phyloP scores from a whole-genome alignment of 1,139 yeast species.

The Pichia sp. region DNA sequence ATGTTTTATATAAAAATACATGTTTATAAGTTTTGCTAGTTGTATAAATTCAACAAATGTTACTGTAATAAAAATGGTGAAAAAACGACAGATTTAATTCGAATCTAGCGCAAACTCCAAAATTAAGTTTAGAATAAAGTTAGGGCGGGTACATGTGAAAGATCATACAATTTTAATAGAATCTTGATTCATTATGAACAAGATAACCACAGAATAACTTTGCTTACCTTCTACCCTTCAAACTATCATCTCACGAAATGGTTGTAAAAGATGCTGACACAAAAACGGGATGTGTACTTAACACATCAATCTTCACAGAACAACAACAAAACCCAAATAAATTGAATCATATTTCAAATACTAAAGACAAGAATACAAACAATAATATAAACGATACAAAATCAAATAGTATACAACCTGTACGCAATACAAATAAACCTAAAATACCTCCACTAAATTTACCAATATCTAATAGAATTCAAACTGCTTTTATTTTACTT shows the following conservation, averaged over 20 bases:
- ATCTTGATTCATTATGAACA: no score
- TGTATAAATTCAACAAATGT: not conserved
- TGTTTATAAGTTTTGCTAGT: not conserved
- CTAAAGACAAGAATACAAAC: not conserved
- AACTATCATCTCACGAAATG: no score
- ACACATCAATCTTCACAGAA: not conserved
- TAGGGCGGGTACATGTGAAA: no score
- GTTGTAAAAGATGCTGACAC: not conserved
- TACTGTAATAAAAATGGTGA: no score
- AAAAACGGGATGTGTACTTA: not conserved
- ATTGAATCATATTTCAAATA: not conserved
- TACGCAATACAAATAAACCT: not conserved
- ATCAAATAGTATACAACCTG: not conserved
- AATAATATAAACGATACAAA: not conserved
- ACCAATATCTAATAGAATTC: constrained; percentile 38
- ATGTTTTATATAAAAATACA: not conserved
- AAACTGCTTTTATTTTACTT: constrained; percentile 68
- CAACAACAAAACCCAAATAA: not conserved
- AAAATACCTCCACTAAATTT: constrained; percentile 6
- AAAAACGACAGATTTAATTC: no score
- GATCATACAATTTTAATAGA: no score
- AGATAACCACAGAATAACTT: no score
- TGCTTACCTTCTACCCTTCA: not conserved
- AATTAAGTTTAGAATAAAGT: no score
- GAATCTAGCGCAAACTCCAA: no score